A percentile compares a stretch with the other conserved stretches of the same genome.
phyloP scores from a whole-genome alignment of 2,329 filamentous ascomycete species.

The Geosmithia flava region DNA sequence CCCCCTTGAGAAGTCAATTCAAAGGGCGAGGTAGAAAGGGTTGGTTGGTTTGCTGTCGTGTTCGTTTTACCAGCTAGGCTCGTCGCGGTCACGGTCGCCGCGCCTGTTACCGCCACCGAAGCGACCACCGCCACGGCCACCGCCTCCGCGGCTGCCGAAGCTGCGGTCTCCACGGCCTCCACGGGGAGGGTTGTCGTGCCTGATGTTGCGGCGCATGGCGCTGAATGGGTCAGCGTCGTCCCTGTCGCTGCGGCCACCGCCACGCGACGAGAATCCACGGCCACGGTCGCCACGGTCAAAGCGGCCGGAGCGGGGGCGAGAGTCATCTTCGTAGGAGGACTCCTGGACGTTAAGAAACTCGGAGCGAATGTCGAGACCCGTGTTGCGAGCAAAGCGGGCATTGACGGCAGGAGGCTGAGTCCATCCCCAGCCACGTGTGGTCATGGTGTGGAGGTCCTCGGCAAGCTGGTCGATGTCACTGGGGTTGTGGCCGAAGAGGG shows the following conservation, averaged over 20 bases:
- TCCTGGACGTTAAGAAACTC: constrained; percentile 21
- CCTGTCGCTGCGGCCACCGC: constrained; percentile 4
- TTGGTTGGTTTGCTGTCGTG: neutral
- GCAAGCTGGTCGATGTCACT: constrained; percentile 24
- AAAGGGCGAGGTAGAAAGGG: neutral
- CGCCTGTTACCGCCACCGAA: neutral
- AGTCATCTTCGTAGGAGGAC: constrained; percentile 3
- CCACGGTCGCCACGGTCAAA: constrained; percentile 8
- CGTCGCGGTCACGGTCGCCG: neutral
- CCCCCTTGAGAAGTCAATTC: neutral
- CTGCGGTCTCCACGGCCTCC: neutral
- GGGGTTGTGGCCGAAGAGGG: constrained; percentile 38
- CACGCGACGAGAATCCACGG: constrained; percentile 5
- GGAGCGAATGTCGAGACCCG: constrained; percentile 14
- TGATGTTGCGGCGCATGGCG: constrained; percentile 6
- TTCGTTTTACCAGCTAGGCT: neutral
- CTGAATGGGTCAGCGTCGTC: constrained; percentile 7
- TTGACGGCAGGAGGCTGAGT: constrained; percentile 27
- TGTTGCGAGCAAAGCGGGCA: constrained; percentile 12
- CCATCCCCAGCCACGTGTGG: constrained; percentile 37
- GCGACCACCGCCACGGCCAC: constrained; percentile 2
- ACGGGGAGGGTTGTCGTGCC: constrained; percentile 3
- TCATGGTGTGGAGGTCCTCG: constrained; percentile 40
- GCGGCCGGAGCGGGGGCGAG: constrained; percentile 6
- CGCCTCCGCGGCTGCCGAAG: neutral